Conservation (phyloP, 2,329 filamentous ascomycete species). For the Sphaceloma murrayae region DNA sequence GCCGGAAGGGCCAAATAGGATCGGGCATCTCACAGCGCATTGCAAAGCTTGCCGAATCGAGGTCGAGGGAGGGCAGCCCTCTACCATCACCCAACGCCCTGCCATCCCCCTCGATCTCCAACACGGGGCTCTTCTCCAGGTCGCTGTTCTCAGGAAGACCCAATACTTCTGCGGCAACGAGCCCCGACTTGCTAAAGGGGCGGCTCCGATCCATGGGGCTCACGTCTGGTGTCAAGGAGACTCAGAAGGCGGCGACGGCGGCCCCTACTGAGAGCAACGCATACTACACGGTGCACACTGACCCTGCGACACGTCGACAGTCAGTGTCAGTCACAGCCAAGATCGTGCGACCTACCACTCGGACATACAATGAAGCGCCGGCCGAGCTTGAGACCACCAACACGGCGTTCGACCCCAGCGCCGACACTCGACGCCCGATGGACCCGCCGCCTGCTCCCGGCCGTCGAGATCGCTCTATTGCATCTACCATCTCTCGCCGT, state of each 20-base stretch:
- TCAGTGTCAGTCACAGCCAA: slow-evolving; percentile 83
- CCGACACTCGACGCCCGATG: slow-evolving; percentile 37
- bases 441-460: slow-evolving; percentile 48
- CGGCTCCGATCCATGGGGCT: slow-evolving; percentile 3
- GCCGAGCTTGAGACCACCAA: slow-evolving; percentile 32
- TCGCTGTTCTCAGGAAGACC: background rate
- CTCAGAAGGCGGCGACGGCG: slow-evolving; percentile 7
- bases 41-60: slow-evolving; percentile 38
- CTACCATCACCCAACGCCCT: slow-evolving; percentile 16
- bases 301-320: slow-evolving; percentile 44
- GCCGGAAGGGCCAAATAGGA: slow-evolving; percentile 64
- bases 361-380: slow-evolving; percentile 1
- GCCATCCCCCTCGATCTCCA: slow-evolving; percentile 16
- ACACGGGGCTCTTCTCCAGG: slow-evolving; percentile 8
- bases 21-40: slow-evolving; percentile 91
- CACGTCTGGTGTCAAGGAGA: background rate
- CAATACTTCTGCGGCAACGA: background rate
- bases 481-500: slow-evolving; percentile 18
- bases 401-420: slow-evolving; percentile 21
- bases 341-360: slow-evolving; percentile 53
- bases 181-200: slow-evolving; percentile 6
- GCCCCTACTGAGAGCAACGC: slow-evolving; percentile 25
- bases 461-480: slow-evolving; percentile 44
- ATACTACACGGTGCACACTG: slow-evolving; percentile 35
- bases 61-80: slow-evolving; percentile 22